Conservation (phyloP, 2,329 filamentous ascomycete species). For the Fusarium guadeloupense region DNA sequence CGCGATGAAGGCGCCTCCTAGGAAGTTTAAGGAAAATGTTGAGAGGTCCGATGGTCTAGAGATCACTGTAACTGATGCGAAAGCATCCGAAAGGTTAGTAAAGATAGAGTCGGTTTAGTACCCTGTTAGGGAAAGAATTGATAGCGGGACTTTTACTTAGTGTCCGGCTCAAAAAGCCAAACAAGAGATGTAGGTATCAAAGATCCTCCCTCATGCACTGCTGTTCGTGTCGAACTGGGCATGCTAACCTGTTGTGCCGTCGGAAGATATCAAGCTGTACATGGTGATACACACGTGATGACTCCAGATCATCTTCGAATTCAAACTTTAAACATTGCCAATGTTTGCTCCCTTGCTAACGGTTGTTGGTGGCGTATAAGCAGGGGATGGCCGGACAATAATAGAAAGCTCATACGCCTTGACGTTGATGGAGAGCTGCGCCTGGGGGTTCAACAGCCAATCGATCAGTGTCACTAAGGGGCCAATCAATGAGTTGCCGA, state of each 20-base stretch:
- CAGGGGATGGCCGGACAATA: rapidly evolving
- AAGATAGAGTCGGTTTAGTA: no score
- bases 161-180: no score
- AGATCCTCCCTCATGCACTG: no score
- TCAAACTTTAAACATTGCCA: not conserved
- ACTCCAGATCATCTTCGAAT: not conserved
- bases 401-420: not conserved
- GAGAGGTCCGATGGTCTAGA: no score
- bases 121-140: no score
- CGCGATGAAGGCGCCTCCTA: conserved; percentile 5
- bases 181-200: no score
- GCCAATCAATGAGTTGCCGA: rapidly evolving
- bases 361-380: rapidly evolving
- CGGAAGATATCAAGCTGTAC: not conserved
- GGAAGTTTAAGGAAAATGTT: conserved; percentile 30
- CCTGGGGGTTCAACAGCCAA: not conserved
- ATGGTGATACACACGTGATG: not conserved
- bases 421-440: not conserved
- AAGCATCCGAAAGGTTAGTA: no score
- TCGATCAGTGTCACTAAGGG: not conserved
- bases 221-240: no score
- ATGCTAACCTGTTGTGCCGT: no score
- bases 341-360: rapidly evolving
- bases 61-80: no score
- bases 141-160: no score